phyloP scores from a whole-genome alignment of 192 early-diverging fungal species.

The Coemansia sp. region DNA sequence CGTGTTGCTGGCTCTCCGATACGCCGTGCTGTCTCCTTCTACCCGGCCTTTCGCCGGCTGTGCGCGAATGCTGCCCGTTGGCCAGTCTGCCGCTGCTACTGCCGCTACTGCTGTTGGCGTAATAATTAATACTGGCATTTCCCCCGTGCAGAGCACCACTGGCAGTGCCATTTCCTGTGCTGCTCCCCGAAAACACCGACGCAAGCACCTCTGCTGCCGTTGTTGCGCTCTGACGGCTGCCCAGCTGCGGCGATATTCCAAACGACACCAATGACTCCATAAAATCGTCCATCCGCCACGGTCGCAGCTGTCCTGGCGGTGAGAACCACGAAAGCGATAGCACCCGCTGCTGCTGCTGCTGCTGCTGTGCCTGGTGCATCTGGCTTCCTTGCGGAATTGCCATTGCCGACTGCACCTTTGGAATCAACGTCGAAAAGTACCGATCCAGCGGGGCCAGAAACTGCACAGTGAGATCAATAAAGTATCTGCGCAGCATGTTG shows the following conservation, averaged over 20 bases:
- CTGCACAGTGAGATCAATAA: conserved; percentile 89
- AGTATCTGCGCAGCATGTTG: conserved; percentile 89
- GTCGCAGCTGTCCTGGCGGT: conserved; percentile 35
- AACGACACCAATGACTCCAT: conserved; percentile 47
- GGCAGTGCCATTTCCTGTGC: conserved; percentile 8
- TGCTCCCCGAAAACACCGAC: conserved; percentile 43
- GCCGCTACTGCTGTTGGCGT: neutral
- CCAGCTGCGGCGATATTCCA: conserved; percentile 52
- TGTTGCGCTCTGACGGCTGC: conserved; percentile 23
- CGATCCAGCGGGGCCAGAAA: conserved; percentile 94
- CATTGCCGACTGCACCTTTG: conserved; percentile 57
- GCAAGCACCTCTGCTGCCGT: conserved; percentile 39
- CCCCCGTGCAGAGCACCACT: neutral
- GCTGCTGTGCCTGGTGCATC: conserved; percentile 24
- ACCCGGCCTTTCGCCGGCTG: neutral
- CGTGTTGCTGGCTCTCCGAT: neutral
- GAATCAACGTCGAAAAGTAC: conserved; percentile 87
- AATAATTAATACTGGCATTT: too few species aligned
- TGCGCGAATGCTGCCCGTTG: neutral
- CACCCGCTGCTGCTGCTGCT: neutral
- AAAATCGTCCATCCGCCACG: conserved; percentile 54
- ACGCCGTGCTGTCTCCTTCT: neutral
- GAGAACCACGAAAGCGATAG: conserved; percentile 36
- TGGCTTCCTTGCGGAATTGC: conserved; percentile 17
- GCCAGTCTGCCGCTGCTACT: neutral